These are phyloP conservation scores for Cydonia oblonga DNA, from an alignment of 331 rosid species.

Conservation along the genomic window DNA sequence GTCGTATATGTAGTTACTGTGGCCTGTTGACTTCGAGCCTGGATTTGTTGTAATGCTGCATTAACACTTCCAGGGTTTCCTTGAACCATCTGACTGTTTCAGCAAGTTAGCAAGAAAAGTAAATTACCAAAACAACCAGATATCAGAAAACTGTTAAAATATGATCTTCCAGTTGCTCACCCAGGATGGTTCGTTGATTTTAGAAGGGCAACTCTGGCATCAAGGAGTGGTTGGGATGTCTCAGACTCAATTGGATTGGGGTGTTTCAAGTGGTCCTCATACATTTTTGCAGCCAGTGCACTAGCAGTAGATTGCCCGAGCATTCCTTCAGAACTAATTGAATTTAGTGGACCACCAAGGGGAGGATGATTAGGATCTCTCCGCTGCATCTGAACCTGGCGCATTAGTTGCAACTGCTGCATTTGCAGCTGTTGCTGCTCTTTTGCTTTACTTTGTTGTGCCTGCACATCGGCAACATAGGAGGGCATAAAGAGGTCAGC, in stretches of 20 bases:
- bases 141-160: slow-evolving; percentile 9
- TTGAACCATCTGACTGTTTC: slow-evolving; percentile 73
- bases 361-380: slow-evolving; percentile 63
- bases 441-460: slow-evolving; percentile 55
- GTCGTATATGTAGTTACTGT: slow-evolving; percentile 30
- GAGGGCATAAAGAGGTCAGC: no score
- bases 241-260: slow-evolving; percentile 69
- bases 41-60: slow-evolving; percentile 85
- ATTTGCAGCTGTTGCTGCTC: slow-evolving; percentile 68
- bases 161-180: slow-evolving; percentile 26
- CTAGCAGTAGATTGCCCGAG: slow-evolving; percentile 74
- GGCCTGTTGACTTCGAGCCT: slow-evolving; percentile 62
- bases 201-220: slow-evolving; percentile 77
- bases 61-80: slow-evolving; percentile 68
- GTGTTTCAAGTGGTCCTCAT: slow-evolving; percentile 79
- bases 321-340: slow-evolving; percentile 67
- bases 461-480: no score
- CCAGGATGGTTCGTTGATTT: slow-evolving; percentile 78
- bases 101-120: slow-evolving; percentile 13
- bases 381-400: slow-evolving; percentile 57
- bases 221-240: slow-evolving; percentile 82
- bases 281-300: slow-evolving; percentile 85
- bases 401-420: slow-evolving; percentile 64
- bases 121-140: not conserved
- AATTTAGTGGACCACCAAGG: slow-evolving; percentile 45